phyloP scores from a whole-genome alignment of 2,329 filamentous ascomycete genomes.

The Aureobasidium leucospermi region DNA sequence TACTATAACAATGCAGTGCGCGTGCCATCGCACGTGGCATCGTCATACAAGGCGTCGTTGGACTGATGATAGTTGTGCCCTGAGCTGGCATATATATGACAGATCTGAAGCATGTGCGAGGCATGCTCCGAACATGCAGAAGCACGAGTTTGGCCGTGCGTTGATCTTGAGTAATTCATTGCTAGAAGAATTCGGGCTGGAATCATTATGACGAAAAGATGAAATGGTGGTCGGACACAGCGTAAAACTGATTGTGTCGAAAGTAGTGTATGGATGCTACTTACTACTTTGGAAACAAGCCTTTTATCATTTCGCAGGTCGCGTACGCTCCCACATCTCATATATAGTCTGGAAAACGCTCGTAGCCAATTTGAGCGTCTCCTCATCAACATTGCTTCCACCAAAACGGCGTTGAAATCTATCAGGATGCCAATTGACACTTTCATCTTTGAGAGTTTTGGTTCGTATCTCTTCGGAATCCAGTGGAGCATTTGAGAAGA shows the following conservation, averaged over 20 bases:
- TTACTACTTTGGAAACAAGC: not conserved
- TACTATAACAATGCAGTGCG: not conserved
- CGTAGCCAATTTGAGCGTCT: slow-evolving; percentile 71
- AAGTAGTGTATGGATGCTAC: not conserved
- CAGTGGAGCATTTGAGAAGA: slow-evolving; percentile 54
- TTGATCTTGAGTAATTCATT: too few species aligned
- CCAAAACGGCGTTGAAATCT: slow-evolving; percentile 91
- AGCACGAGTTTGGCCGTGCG: not conserved
- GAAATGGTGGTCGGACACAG: not conserved
- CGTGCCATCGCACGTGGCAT: slow-evolving; percentile 4
- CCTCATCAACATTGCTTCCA: slow-evolving; percentile 58
- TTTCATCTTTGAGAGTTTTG: slow-evolving; percentile 67
- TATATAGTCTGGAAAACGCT: slow-evolving; percentile 79
- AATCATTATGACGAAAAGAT: not conserved
- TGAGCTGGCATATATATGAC: not conserved
- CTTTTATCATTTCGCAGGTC: not conserved
- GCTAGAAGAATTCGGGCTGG: too few species aligned
- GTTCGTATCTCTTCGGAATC: slow-evolving; percentile 24
- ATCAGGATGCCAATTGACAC: slow-evolving; percentile 93
- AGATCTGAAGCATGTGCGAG: too few species aligned
- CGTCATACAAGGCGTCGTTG: not conserved
- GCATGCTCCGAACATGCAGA: not conserved
- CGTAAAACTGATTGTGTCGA: too few species aligned
- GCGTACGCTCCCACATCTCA: slow-evolving; percentile 1
- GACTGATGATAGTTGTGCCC: not conserved